Evolutionary conservation across 2,329 filamentous ascomycete genomes (phyloP).

Genomic region (Epichloe scottii): DNA sequence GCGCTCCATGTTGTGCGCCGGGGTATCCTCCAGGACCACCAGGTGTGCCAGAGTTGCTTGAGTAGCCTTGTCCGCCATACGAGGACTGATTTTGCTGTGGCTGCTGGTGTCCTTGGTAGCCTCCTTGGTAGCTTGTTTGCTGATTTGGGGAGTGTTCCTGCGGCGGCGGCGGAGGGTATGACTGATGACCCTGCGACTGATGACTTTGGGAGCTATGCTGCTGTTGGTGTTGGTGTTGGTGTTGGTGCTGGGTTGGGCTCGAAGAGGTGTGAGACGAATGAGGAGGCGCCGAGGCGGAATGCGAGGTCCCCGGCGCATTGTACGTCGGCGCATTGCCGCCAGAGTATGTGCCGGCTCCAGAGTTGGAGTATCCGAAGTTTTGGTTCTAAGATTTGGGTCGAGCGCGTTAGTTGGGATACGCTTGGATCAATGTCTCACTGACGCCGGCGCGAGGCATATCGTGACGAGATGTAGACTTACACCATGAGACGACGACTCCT

Average conservation of each 20-base stretch:
- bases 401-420: slow-evolving; percentile 6
- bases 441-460: background rate
- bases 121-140: slow-evolving; percentile 6
- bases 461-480: slow-evolving; percentile 3
- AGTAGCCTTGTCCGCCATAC: slow-evolving; percentile 12
- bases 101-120: slow-evolving; percentile 5
- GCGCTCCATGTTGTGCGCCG: slow-evolving; percentile 13
- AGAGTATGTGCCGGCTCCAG: slow-evolving; percentile 42
- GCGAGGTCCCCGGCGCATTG: slow-evolving; percentile 20
- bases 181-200: slow-evolving; percentile 10
- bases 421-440: background rate
- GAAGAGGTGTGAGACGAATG: slow-evolving; percentile 11
- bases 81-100: slow-evolving; percentile 9
- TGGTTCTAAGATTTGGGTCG: slow-evolving; percentile 26
- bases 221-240: slow-evolving; percentile 12
- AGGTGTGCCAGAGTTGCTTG: slow-evolving; percentile 7
- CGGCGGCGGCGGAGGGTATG: slow-evolving; percentile 11
- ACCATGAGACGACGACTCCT: slow-evolving; percentile 18
- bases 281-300: slow-evolving; percentile 14
- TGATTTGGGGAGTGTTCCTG: slow-evolving; percentile 11
- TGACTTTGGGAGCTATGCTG: slow-evolving; percentile 13
- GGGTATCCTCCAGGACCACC: slow-evolving; percentile 10
- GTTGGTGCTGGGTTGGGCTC: slow-evolving; percentile 18
- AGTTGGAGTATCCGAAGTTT: slow-evolving; percentile 51
- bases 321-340: slow-evolving; percentile 47